A percentile compares a stretch with the other conserved stretches of the same genome.
phyloP scores from a whole-genome alignment of 192 early-diverging fungal genomes.

The Coemansia sp. region DNA sequence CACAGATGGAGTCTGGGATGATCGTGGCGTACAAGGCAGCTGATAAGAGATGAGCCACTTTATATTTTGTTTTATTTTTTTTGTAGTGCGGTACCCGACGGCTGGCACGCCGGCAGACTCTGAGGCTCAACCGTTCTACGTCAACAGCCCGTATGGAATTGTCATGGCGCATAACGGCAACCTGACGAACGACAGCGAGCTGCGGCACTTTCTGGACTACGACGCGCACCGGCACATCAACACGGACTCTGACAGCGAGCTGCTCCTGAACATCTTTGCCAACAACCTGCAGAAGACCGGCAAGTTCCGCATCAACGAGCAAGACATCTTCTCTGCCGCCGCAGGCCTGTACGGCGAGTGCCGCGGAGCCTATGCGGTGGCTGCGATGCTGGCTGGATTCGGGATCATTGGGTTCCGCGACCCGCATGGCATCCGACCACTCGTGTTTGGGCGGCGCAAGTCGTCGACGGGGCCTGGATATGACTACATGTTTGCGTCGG shows the following conservation, averaged over 20 bases:
- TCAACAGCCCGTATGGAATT: slow-evolving; percentile 99
- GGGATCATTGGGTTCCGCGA: slow-evolving; percentile 96
- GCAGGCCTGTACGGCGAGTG: slow-evolving; percentile 81
- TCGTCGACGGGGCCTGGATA: slow-evolving; percentile 62
- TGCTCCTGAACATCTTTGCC: slow-evolving; percentile 97
- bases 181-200: slow-evolving; percentile 90
- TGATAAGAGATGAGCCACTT: background rate
- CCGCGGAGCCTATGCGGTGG: slow-evolving; percentile 92
- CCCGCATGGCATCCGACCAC: slow-evolving; percentile 94
- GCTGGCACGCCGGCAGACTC: slow-evolving; percentile 95
- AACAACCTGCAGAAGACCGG: slow-evolving; percentile 96
- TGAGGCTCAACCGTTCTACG: slow-evolving; percentile 99
- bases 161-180: slow-evolving; percentile 98
- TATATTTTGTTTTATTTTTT: background rate
- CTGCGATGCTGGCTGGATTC: slow-evolving; percentile 97
- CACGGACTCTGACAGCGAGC: slow-evolving; percentile 99
- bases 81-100: slow-evolving; percentile 95
- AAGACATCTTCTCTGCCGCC: slow-evolving; percentile 97
- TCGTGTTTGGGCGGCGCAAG: slow-evolving; percentile 87
- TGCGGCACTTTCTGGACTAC: slow-evolving; percentile 87
- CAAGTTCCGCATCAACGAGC: slow-evolving; percentile 96
- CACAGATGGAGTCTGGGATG: background rate
- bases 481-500: slow-evolving; percentile 99
- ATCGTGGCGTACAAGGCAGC: background rate
- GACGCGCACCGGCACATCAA: slow-evolving; percentile 99